Percentiles rank a stretch among this genome's conserved stretches.
Conservation (phyloP, 768 basidiomycete genomes). For the Naganishia onofrii region DNA sequence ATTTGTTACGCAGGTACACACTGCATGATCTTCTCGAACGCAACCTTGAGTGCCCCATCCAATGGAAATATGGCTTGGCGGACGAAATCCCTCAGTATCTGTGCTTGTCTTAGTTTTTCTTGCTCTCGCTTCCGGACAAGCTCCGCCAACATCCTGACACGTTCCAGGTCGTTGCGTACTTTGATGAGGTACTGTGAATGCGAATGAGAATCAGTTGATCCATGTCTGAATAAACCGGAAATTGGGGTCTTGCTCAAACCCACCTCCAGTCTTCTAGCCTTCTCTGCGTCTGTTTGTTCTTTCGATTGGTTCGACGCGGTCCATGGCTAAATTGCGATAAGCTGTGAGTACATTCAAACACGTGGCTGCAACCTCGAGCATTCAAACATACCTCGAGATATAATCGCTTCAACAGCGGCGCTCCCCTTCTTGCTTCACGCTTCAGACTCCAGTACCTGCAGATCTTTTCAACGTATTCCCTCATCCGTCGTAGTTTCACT, state of each 20-base stretch:
- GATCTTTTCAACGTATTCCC: slow-evolving; percentile 70
- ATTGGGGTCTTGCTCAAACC: slow-evolving; percentile 38
- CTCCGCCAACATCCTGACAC: slow-evolving; percentile 65
- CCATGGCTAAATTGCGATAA: slow-evolving; percentile 65
- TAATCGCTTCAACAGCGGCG: slow-evolving; percentile 84
- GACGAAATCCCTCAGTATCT: slow-evolving; percentile 67
- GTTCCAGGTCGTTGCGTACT: slow-evolving; percentile 73
- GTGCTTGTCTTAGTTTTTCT: slow-evolving; percentile 64
- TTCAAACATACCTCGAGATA: slow-evolving; percentile 67
- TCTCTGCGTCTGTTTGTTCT: slow-evolving; percentile 76
- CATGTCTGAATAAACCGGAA: neutral
- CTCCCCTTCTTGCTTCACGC: slow-evolving; percentile 85
- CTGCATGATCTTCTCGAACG: slow-evolving; percentile 70
- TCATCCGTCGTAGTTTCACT: slow-evolving; percentile 69
- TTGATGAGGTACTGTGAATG: slow-evolving; percentile 60
- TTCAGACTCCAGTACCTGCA: slow-evolving; percentile 98
- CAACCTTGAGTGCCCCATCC: slow-evolving; percentile 61
- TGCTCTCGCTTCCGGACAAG: slow-evolving; percentile 73
- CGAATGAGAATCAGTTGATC: slow-evolving; percentile 48
- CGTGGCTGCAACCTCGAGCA: neutral
- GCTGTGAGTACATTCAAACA: too few species aligned
- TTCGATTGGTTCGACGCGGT: slow-evolving; percentile 68
- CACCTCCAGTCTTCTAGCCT: slow-evolving; percentile 75
- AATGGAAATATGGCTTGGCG: slow-evolving; percentile 66
- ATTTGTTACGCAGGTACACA: slow-evolving; percentile 53